Base-by-base conservation (phyloP, 805 yeast species). In the Middelhovenomyces tepae region DNA sequence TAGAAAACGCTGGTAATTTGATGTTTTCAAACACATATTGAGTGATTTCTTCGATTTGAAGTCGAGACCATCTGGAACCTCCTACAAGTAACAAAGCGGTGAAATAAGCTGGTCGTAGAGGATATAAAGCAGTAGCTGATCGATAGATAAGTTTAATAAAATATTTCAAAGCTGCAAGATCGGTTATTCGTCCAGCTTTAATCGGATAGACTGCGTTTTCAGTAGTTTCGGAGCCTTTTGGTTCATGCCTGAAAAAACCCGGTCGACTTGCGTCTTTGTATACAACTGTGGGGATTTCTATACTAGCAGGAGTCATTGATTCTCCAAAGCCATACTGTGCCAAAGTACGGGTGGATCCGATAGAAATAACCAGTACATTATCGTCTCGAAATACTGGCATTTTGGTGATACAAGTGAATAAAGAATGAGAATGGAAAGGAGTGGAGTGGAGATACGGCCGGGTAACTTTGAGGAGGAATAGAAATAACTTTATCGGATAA, bases 321-420 rank as follows among this genome's bases (percentile, higher is more conserved):
- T 80, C 93, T 17, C 68, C 64, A 17, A 87, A 62, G 2, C 95
- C 95, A 52, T 82, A 76, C 44, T 80, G 81, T 18, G 83, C 82
- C 34, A 78, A 61, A 0, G 96, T 84, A 34, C 69, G 60, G 34
- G 61, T 64, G 2, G 94, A 79, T 18, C 95, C 95, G 1, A 94
- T 83, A 35, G 84, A 77, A 18, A 87, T 70, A 18, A 87, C 65
- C 40, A 59, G 46, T 28, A 60, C 46, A 40, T 57, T 55, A 35
- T 54, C 60, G 50, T 60, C 65, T 30, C 61, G 49, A 46, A 60
- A 60, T 16, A 44, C 42, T 11, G 54, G 56, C 58, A 53, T 53
- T 22, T n/a, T n/a, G n/a, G n/a, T n/a, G 30, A 26, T 24, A 10
- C 14, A 5, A 24, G 23, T 19, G 22, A 38, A 14, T 11, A n/a